These are phyloP conservation scores for Colletotrichum sp. DNA, from an alignment of 2,329 filamentous ascomycete genomes.

Conservation along the genomic window DNA sequence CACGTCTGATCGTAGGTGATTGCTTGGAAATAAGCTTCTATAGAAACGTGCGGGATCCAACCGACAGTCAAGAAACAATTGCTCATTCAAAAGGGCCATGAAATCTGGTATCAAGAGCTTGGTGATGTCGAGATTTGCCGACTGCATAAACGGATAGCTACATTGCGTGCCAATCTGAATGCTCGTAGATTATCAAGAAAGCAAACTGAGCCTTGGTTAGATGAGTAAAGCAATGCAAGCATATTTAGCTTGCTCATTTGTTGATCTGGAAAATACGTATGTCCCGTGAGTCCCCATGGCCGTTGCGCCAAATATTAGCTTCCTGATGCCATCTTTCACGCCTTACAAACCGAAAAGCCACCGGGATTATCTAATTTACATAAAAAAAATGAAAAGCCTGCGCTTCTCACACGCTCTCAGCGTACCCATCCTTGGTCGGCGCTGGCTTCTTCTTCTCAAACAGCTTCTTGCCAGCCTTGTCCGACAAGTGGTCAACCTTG, in stretches of 20 bases:
- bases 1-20: neutral
- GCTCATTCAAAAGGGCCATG: neutral
- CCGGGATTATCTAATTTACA: neutral
- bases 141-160: rapidly evolving
- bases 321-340: neutral
- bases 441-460: slow-evolving; percentile 36
- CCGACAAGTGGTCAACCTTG: slow-evolving; percentile 42
- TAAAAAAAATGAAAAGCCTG: neutral
- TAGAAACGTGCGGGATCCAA: neutral
- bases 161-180: neutral
- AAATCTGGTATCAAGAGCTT: neutral
- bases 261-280: neutral
- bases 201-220: too few species aligned
- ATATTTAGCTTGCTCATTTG: neutral
- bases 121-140: neutral
- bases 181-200: neutral
- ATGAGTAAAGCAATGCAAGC: neutral
- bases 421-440: slow-evolving; percentile 27
- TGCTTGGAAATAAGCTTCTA: neutral
- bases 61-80: neutral
- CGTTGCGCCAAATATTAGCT: neutral
- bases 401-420: slow-evolving; percentile 32
- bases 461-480: slow-evolving; percentile 42
- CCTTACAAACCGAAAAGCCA: neutral
- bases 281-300: neutral